Conservation (phyloP, 139 green algal genomes). For the Chlorella sorokiniana region DNA sequence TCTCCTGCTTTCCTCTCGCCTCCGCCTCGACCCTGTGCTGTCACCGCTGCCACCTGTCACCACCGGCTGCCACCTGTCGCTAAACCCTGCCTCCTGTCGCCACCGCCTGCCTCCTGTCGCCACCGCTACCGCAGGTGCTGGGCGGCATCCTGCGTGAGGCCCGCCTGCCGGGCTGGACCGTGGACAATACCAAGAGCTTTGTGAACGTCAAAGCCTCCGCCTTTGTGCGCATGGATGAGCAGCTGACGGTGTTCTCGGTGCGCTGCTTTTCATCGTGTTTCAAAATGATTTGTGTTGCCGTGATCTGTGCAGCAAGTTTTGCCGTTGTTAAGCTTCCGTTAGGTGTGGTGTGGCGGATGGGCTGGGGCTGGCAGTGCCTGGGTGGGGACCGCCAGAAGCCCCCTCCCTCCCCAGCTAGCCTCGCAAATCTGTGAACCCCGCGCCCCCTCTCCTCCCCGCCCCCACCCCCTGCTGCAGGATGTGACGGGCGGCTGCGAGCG, state of each 20-base stretch:
- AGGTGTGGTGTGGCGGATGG: neutral
- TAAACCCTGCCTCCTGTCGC: neutral
- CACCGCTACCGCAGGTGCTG: constrained; percentile 22
- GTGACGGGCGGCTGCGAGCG: constrained; percentile 72
- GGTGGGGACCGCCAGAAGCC: too few species aligned
- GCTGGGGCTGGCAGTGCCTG: too few species aligned
- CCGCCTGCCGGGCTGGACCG: neutral
- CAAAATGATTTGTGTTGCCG: too few species aligned
- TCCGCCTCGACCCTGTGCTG: neutral
- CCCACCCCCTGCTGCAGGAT: constrained; percentile 25
- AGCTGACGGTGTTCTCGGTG: constrained; percentile 71
- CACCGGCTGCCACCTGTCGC: neutral
- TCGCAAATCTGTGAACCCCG: too few species aligned
- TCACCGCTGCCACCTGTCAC: neutral
- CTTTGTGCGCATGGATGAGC: constrained; percentile 53
- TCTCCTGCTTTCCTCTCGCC: neutral
- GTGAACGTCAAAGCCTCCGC: constrained; percentile 32
- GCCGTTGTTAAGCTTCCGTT: neutral
- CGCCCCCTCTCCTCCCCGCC: neutral
- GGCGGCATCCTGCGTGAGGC: constrained; percentile 9
- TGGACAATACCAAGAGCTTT: neutral
- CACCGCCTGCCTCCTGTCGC: neutral
- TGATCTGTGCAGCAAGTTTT: neutral
- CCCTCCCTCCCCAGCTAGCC: too few species aligned
- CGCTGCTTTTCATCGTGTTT: neutral